A percentile compares a stretch with the other conserved stretches of the same genome.
phyloP scores from a whole-genome alignment of 2,329 filamentous ascomycete genomes.

The Talaromyces sp. region DNA sequence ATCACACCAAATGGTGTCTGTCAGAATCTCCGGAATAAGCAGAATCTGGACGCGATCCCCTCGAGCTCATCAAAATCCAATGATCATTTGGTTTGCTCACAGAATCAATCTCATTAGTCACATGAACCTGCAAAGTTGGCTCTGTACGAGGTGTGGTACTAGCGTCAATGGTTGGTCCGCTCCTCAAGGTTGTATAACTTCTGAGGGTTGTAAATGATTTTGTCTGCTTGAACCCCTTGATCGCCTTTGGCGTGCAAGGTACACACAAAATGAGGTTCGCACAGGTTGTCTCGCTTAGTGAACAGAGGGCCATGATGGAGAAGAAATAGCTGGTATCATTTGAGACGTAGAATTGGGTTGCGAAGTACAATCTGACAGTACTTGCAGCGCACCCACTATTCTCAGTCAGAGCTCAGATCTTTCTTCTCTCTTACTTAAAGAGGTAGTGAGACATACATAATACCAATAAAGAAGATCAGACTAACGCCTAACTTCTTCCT shows the following conservation, averaged over 20 bases:
- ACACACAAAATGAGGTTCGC: constrained; percentile 8
- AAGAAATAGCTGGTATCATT: background rate
- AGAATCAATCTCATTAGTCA: background rate
- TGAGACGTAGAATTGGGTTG: background rate
- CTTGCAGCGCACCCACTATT: constrained; percentile 44
- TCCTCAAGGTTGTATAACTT: constrained; percentile 1
- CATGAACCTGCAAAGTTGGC: background rate
- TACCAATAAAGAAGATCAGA: constrained; percentile 32
- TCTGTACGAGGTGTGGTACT: background rate
- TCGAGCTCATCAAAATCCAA: constrained; percentile 6
- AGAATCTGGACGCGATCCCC: background rate
- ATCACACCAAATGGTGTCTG: background rate
- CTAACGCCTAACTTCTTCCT: constrained; percentile 32
- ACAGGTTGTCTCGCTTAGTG: background rate
- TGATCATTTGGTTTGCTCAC: background rate
- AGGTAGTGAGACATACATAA: constrained; percentile 28
- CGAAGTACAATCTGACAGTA: constrained; percentile 34
- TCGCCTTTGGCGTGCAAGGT: background rate
- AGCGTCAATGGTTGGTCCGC: background rate
- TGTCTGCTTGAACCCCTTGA: background rate
- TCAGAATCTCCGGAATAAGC: background rate
- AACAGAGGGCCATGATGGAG: constrained; percentile 7
- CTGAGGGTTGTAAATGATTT: background rate
- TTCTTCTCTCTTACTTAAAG: background rate
- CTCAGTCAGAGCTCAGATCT: background rate